These are phyloP conservation scores for Ottelia alismoides DNA, from an alignment of 106 monocot genomes.

Conservation along the genomic window DNA sequence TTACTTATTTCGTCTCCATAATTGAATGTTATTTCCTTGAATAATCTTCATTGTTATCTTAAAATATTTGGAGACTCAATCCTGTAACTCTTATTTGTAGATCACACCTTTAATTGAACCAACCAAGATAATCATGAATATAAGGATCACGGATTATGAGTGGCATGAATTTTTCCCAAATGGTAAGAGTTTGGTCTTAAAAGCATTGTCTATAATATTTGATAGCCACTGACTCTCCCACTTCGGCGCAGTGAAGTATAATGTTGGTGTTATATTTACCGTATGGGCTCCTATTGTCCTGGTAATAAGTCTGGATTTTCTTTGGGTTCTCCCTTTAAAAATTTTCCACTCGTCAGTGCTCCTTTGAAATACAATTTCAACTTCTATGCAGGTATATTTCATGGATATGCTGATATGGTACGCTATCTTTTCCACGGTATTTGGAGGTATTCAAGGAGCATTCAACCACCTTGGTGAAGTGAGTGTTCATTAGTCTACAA, in stretches of 20 bases:
- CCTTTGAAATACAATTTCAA: background rate
- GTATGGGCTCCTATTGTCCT: constrained; percentile 94
- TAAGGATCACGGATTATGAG: constrained; percentile 49
- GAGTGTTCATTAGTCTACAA: constrained; percentile 2
- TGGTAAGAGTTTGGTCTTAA: constrained; percentile 32
- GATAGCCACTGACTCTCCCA: background rate
- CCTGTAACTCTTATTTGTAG: too few relatives aligned
- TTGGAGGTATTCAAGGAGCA: constrained; percentile 87
- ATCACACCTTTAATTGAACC: constrained; percentile 81
- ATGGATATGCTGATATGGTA: constrained; percentile 99
- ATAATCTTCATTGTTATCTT: background rate
- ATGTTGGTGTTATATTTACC: constrained; percentile 76
- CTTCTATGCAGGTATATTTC: constrained; percentile 68
- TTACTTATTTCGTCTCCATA: background rate
- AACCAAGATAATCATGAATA: constrained; percentile 66
- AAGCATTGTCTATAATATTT: constrained; percentile 4
- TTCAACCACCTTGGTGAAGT: constrained; percentile 96
- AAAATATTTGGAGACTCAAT: too few relatives aligned
- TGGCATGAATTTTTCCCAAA: constrained; percentile 99
- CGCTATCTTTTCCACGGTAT: constrained; percentile 88
- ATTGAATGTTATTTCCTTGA: background rate
- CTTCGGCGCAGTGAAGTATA: constrained; percentile 61
- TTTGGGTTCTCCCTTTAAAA: background rate
- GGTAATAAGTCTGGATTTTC: too few relatives aligned
- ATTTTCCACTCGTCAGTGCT: background rate